Percentiles rank a stretch among this genome's conserved stretches.
These are phyloP conservation scores for Sistotremastrum niveocremeum DNA, from an alignment of 768 basidiomycete species.

Conservation along the genomic window DNA sequence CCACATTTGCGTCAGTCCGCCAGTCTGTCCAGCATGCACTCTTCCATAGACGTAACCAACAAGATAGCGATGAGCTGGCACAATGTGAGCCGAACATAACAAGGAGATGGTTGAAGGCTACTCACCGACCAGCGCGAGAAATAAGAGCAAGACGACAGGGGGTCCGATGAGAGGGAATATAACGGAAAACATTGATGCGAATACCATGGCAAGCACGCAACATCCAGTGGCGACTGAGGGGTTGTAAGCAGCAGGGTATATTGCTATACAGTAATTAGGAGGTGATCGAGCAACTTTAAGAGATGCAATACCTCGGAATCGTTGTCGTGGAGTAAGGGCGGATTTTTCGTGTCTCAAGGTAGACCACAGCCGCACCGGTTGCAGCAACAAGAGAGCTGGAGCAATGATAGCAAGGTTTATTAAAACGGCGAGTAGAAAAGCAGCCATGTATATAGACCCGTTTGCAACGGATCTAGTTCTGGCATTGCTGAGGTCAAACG, in stretches of 20 bases:
- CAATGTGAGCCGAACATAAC: neutral
- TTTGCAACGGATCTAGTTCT: conserved; percentile 39
- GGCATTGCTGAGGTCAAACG: conserved; percentile 25
- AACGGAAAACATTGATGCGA: conserved; percentile 59
- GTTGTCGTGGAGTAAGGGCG: conserved; percentile 63
- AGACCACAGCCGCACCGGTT: conserved; percentile 48
- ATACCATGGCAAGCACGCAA: conserved; percentile 53
- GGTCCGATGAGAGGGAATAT: conserved; percentile 70
- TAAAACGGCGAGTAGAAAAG: conserved; percentile 42
- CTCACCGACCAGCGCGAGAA: conserved; percentile 55
- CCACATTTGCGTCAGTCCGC: conserved; percentile 65
- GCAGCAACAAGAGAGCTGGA: conserved; percentile 62
- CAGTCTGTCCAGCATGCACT: conserved; percentile 53
- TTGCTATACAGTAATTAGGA: conserved; percentile 26
- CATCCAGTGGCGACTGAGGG: conserved; percentile 54
- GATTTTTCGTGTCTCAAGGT: conserved; percentile 40
- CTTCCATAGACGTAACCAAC: conserved; percentile 67
- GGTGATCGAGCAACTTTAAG: neutral
- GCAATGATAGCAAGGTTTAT: conserved; percentile 54
- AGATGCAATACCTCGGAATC: conserved; percentile 46
- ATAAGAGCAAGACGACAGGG: conserved; percentile 49
- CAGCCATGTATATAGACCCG: conserved; percentile 59
- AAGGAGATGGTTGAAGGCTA: conserved; percentile 1
- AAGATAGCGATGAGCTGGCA: conserved; percentile 63
- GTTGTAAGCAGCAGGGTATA: conserved; percentile 60